Evolutionary conservation across 768 basidiomycete species (phyloP).

Genomic region (Solioccasus polychromus): DNA sequence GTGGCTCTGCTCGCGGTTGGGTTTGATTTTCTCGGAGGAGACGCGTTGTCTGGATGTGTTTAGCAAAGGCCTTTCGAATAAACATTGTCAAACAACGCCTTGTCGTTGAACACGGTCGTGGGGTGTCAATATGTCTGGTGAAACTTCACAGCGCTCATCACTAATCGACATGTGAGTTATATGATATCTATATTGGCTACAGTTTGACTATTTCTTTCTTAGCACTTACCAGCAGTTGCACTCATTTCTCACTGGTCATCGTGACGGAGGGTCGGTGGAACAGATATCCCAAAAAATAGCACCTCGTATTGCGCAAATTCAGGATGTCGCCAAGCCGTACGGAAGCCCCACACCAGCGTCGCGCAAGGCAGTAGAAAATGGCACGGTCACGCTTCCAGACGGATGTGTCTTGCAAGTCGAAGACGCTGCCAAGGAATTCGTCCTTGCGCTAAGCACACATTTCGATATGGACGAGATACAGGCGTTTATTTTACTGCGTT

Average conservation of each 20-base stretch:
- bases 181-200: neutral
- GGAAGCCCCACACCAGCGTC: slow-evolving; percentile 68
- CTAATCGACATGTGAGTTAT: slow-evolving; percentile 61
- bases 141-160: slow-evolving; percentile 60
- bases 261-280: slow-evolving; percentile 56
- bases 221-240: slow-evolving; percentile 70
- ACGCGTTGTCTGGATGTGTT: slow-evolving; percentile 16
- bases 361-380: slow-evolving; percentile 60
- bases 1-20: slow-evolving; percentile 73
- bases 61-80: slow-evolving; percentile 23
- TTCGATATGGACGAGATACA: slow-evolving; percentile 80
- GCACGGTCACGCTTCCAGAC: slow-evolving; percentile 66
- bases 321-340: slow-evolving; percentile 60
- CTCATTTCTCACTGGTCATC: slow-evolving; percentile 52
- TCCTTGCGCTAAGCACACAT: slow-evolving; percentile 66
- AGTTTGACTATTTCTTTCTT: neutral
- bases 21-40: slow-evolving; percentile 30
- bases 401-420: slow-evolving; percentile 62
- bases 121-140: slow-evolving; percentile 36
- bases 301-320: slow-evolving; percentile 56
- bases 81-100: slow-evolving; percentile 22
- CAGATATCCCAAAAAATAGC: slow-evolving; percentile 58
- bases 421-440: slow-evolving; percentile 66
- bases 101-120: slow-evolving; percentile 6
- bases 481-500: slow-evolving; percentile 70